Evolutionary conservation across 371 early-diverging fungal genomes (phyloP).

Genomic region (Rhizopus microsporus): DNA sequence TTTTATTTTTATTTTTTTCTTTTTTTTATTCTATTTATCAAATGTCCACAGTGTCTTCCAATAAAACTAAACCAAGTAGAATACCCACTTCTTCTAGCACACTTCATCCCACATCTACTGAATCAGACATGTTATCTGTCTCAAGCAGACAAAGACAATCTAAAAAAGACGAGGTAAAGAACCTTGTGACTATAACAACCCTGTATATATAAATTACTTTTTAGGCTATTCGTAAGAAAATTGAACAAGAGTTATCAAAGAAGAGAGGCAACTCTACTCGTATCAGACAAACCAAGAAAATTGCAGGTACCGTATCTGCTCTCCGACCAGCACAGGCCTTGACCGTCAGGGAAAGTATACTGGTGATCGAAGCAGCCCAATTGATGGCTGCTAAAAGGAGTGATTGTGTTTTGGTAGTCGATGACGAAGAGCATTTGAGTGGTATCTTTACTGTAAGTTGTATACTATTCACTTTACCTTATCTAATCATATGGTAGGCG

Average conservation of each 20-base stretch:
- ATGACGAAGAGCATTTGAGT: slow-evolving; percentile 86
- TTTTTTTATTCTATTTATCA: slow-evolving; percentile 3
- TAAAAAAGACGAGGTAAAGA: slow-evolving; percentile 52
- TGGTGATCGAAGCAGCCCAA: slow-evolving; percentile 93
- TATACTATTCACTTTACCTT: background rate
- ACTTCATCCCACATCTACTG: slow-evolving; percentile 5
- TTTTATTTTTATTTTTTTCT: slow-evolving; percentile 6
- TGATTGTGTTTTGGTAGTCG: slow-evolving; percentile 92
- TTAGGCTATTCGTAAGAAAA: slow-evolving; percentile 78
- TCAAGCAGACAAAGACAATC: slow-evolving; percentile 47
- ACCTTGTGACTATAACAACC: no score
- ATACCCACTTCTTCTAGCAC: slow-evolving; percentile 14
- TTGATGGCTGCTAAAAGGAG: slow-evolving; percentile 97
- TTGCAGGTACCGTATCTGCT: slow-evolving; percentile 90
- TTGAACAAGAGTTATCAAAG: slow-evolving; percentile 72
- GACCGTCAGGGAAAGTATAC: slow-evolving; percentile 86
- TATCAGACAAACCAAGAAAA: slow-evolving; percentile 40
- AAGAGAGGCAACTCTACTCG: slow-evolving; percentile 51
- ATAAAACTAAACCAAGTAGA: slow-evolving; percentile 22
- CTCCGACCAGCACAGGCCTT: slow-evolving; percentile 87
- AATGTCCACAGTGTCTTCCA: slow-evolving; percentile 23
- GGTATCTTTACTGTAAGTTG: slow-evolving; percentile 87
- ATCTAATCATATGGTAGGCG: slow-evolving; percentile 22
- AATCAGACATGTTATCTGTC: slow-evolving; percentile 27
- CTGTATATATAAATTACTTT: background rate